Evolutionary conservation across 73 alveolate genomes (phyloP).

Genomic region (Blepharisma stoltei): DNA sequence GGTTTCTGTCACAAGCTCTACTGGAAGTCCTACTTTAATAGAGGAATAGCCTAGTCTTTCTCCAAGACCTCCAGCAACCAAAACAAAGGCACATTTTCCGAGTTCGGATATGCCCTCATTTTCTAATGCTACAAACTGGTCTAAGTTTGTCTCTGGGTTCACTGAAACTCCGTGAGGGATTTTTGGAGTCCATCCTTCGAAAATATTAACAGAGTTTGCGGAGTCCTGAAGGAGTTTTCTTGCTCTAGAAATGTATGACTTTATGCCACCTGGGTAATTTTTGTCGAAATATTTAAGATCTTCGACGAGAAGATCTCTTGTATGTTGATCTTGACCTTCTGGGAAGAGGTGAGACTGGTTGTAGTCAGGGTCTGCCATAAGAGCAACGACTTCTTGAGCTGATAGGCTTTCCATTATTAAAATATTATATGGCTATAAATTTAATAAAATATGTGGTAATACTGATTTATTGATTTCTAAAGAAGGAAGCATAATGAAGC

Average conservation of each 20-base stretch:
- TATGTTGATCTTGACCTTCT: too few species aligned
- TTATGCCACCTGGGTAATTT: constrained; percentile 92
- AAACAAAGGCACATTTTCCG: constrained; percentile 79
- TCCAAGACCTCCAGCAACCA: constrained; percentile 99
- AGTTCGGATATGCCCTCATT: constrained; percentile 75
- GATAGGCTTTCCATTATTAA: too few species aligned
- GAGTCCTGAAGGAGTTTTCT: constrained; percentile 79
- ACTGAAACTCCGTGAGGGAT: constrained; percentile 59
- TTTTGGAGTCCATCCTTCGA: constrained; percentile 75
- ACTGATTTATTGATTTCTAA: too few species aligned
- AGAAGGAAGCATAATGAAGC: too few species aligned
- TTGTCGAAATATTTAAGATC: constrained; percentile 37
- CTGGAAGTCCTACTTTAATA: constrained; percentile 93
- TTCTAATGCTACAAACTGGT: constrained; percentile 64
- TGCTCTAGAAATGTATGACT: constrained; percentile 88
- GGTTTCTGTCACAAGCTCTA: constrained; percentile 70
- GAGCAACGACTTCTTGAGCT: too few species aligned
- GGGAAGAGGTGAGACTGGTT: too few species aligned
- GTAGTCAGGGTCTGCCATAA: too few species aligned
- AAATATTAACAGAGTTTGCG: constrained; percentile 87
- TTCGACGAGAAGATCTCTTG: too few species aligned
- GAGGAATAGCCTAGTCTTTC: constrained; percentile 97
- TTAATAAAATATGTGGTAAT: too few species aligned
- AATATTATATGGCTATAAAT: too few species aligned
- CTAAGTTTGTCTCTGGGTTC: constrained; percentile 13